Evolutionary conservation across 2,329 filamentous ascomycete genomes (phyloP).

Genomic region (Fusarium sp.): DNA sequence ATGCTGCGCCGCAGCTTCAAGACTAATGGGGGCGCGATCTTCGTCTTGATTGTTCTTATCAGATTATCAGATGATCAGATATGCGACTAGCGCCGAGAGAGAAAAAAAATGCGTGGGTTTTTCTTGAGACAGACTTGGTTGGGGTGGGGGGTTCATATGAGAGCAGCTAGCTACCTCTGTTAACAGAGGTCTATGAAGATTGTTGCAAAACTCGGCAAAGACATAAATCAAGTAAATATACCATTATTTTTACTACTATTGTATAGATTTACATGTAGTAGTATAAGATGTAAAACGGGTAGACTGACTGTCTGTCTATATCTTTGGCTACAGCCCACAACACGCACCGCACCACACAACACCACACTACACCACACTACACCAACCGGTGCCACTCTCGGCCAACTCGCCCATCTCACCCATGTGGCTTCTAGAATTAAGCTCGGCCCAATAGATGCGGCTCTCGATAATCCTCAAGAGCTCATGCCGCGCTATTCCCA

Average conservation of each 20-base stretch:
- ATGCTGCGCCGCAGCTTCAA: constrained; percentile 6
- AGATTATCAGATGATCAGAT: constrained; percentile 28
- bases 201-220: too few species aligned
- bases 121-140: too few species aligned
- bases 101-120: constrained; percentile 2
- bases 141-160: too few species aligned
- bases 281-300: too few species aligned
- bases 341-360: neutral
- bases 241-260: too few species aligned
- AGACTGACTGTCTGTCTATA: too few species aligned
- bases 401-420: constrained; percentile 1
- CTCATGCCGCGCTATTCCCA: constrained; percentile 8
- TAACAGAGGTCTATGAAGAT: too few species aligned
- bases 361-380: neutral
- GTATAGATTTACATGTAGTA: too few species aligned
- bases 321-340: too few species aligned
- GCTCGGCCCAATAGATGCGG: constrained; percentile 5
- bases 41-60: constrained; percentile 14
- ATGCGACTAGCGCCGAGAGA: constrained; percentile 2
- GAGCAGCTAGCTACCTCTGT: too few species aligned
- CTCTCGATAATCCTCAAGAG: neutral
- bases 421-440: constrained; percentile 11
- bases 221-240: too few species aligned
- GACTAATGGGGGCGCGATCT: constrained; percentile 3
- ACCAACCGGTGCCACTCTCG: constrained; percentile 10